A percentile compares a stretch with the other conserved stretches of the same genome.
phyloP scores from a whole-genome alignment of 345 rosid genomes.

The Lepidium sativum region DNA sequence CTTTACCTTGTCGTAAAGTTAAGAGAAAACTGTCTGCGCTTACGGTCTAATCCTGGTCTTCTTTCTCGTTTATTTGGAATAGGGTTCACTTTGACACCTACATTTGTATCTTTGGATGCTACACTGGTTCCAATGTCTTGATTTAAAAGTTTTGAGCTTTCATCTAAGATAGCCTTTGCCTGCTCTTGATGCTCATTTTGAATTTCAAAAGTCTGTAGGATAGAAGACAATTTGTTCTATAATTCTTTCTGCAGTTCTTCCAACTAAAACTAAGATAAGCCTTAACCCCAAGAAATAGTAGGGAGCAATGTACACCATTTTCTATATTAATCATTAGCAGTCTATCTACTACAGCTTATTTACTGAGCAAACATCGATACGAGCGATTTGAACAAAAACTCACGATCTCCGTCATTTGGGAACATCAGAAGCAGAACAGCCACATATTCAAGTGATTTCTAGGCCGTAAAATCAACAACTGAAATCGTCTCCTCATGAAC shows the following conservation, averaged over 20 bases:
- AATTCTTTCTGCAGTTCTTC: neutral
- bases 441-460: neutral
- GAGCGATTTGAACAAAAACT: neutral
- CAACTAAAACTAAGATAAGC: neutral
- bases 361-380: too few species aligned
- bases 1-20: slow-evolving; percentile 49
- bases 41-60: slow-evolving; percentile 59
- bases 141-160: slow-evolving; percentile 23
- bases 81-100: slow-evolving; percentile 20
- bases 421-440: neutral
- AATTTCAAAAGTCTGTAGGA: slow-evolving; percentile 43
- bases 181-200: slow-evolving; percentile 45
- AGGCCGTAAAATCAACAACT: neutral
- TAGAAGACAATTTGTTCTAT: neutral
- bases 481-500: neutral
- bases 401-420: neutral
- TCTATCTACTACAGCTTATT: neutral
- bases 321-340: neutral
- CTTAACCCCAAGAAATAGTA: neutral
- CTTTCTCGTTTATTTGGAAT: slow-evolving; percentile 40
- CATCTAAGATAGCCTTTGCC: slow-evolving; percentile 40
- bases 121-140: slow-evolving; percentile 8
- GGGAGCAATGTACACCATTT: neutral
- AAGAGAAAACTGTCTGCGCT: slow-evolving; percentile 63
- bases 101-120: slow-evolving; percentile 4